A percentile compares a stretch with the other conserved stretches of the same genome.
Evolutionary conservation across 192 early-diverging fungal species (phyloP).

Genomic region (Podila clonocystis): DNA sequence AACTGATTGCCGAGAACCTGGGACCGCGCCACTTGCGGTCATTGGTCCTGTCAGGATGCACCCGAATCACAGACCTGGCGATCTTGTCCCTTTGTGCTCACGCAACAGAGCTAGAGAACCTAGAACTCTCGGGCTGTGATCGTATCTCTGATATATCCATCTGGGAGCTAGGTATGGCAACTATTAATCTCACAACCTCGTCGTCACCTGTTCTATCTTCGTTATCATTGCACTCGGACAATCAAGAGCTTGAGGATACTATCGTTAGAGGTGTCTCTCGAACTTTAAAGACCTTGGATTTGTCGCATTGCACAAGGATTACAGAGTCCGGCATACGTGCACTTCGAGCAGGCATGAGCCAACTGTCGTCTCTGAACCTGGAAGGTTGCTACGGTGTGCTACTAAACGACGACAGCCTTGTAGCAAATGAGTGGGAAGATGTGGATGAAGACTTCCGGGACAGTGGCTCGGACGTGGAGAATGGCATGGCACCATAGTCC

Average conservation of each 20-base stretch:
- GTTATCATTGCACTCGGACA: not conserved
- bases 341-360: conserved; percentile 5
- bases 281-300: conserved; percentile 30
- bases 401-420: conserved; percentile 8
- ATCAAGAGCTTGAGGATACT: not conserved
- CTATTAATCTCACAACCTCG: not conserved
- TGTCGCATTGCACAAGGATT: conserved; percentile 37
- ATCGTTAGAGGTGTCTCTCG: conserved; percentile 6
- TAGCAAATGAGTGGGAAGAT: conserved; percentile 39
- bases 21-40: conserved; percentile 27
- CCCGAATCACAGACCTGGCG: conserved; percentile 19
- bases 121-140: conserved; percentile 37
- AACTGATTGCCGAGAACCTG: conserved; percentile 19
- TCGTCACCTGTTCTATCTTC: not conserved
- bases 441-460: conserved; percentile 1
- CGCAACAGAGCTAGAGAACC: conserved; percentile 17
- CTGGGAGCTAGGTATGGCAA: conserved; percentile 24
- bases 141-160: conserved; percentile 30
- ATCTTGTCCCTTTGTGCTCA: conserved; percentile 25
- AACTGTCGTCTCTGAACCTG: conserved; percentile 27
- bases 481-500: not conserved
- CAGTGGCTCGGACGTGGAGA: not conserved
- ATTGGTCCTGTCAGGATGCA: conserved; percentile 35
- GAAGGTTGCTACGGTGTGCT: conserved; percentile 44
- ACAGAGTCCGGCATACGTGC: conserved; percentile 25